These are phyloP conservation scores for Leccinum olivaceopallidum DNA, from an alignment of 768 basidiomycete species.

Conservation along the genomic window DNA sequence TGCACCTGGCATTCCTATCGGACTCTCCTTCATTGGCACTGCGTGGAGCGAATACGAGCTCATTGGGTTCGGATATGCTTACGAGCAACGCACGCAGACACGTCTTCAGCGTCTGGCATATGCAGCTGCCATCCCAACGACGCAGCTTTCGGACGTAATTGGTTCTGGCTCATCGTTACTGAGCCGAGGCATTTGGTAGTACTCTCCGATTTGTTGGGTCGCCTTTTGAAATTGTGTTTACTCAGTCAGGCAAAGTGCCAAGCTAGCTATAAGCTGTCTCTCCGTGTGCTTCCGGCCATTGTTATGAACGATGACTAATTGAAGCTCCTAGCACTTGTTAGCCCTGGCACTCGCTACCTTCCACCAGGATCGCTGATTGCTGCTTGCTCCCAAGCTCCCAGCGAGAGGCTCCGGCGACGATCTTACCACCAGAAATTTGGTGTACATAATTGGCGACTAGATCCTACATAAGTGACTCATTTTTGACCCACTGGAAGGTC, in stretches of 20 bases:
- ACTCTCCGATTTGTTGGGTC: neutral
- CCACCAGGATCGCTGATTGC: neutral
- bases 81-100: constrained; percentile 56
- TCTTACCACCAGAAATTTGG: neutral
- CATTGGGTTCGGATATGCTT: constrained; percentile 43
- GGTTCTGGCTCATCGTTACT: neutral
- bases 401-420: neutral
- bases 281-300: neutral
- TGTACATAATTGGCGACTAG: neutral
- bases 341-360: neutral
- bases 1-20: constrained; percentile 42
- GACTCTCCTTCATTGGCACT: constrained; percentile 44
- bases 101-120: constrained; percentile 50
- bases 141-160: constrained; percentile 43
- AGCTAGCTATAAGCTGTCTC: too few species aligned
- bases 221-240: neutral
- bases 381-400: neutral
- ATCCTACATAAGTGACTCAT: too few species aligned
- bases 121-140: constrained; percentile 54
- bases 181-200: neutral
- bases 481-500: too few species aligned
- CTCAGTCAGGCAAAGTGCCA: too few species aligned
- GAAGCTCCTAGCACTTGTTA: neutral
- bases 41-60: constrained; percentile 45
- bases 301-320: neutral